Base-by-base conservation (phyloP, 2,329 filamentous ascomycete species). In the Alternaria postmessia region DNA sequence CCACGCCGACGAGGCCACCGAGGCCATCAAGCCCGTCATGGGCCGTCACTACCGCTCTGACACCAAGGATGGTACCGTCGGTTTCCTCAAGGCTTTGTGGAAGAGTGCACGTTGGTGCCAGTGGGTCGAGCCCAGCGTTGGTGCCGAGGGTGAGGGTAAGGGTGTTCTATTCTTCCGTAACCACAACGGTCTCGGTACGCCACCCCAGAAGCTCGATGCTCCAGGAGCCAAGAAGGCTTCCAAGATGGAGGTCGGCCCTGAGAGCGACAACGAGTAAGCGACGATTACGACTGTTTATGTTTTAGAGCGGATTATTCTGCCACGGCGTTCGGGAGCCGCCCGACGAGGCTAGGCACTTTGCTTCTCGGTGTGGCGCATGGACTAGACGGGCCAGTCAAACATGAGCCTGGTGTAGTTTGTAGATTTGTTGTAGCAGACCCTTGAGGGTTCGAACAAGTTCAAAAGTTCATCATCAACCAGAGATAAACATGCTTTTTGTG, bases 111-210 rank as follows among this genome's bases (percentile, higher is more conserved):
- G 95, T 63, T 88, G 86, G 88, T 99, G 95, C 87, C 93, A 98
- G 81, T 99, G 93, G 92, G 94, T 99, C 65, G 95, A 99, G 88
- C 93, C 94, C 57, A 93, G 88, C 75, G 91, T 88, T 72, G 92
- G 88, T 54, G 91, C 93, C 51, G 81, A 88, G 76, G 94, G 93
- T 34, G 89, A 94, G 72, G 90, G 89, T 78, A 91, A 93, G 83
- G 89, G 91, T 63, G 90, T 99, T 30, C 81, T 96, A 56, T 97
- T 99, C 87, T 99, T 91, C 90, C 89, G 94, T 76, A 99, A 99
- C 86, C 86, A 86, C 72, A 99, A 98, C 82, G 91, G 92, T 20
- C 82, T 96, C 24, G 95, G 95, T 68, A 81, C 88, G 36, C 76
- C 84, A 42, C 57, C 57, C 9, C 28, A 66, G 66, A 18, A 72